These are phyloP conservation scores for Testicularia cyperi DNA, from an alignment of 1,284 basidiomycete species.

Conservation along the genomic window DNA sequence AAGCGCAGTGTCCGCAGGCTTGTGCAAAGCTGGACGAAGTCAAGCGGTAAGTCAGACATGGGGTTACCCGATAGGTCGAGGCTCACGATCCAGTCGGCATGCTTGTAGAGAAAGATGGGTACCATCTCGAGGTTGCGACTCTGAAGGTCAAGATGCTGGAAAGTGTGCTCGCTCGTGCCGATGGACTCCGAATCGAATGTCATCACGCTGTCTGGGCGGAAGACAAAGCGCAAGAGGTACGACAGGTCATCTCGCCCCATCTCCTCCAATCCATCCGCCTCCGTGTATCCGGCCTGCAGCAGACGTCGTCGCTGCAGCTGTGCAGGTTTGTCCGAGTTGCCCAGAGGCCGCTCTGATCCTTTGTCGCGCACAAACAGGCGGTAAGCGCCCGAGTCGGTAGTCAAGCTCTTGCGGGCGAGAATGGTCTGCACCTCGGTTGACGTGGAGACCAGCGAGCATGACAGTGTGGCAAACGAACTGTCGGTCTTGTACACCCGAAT, in stretches of 20 bases:
- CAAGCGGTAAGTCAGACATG: conserved; percentile 91
- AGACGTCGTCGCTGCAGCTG: conserved; percentile 80
- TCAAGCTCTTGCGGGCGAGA: conserved; percentile 40
- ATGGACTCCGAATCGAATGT: conserved; percentile 49
- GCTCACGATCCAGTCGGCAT: conserved; percentile 80
- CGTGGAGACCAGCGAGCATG: conserved; percentile 70
- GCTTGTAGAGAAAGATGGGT: conserved; percentile 82
- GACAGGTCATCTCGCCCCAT: conserved; percentile 79
- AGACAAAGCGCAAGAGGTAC: conserved; percentile 84
- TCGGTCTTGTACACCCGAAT: conserved; percentile 78
- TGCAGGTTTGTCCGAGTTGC: conserved; percentile 77
- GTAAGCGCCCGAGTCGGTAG: conserved; percentile 44
- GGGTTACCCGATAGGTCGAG: conserved; percentile 92
- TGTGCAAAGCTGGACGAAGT: conserved; percentile 90
- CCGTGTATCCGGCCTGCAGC: conserved; percentile 85
- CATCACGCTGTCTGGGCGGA: conserved; percentile 68
- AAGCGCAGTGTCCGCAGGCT: conserved; percentile 81
- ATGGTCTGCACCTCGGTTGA: conserved; percentile 67
- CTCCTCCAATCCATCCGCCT: conserved; percentile 76
- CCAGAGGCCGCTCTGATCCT: conserved; percentile 54
- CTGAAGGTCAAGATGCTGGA: conserved; percentile 81
- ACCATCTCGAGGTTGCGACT: conserved; percentile 83
- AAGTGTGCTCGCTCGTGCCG: conserved; percentile 61
- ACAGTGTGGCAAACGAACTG: conserved; percentile 72
- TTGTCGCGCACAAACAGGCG: conserved; percentile 58